Evolutionary conservation across 352 stramenopile species (phyloP).

Genomic region (Phytophthora sp.): DNA sequence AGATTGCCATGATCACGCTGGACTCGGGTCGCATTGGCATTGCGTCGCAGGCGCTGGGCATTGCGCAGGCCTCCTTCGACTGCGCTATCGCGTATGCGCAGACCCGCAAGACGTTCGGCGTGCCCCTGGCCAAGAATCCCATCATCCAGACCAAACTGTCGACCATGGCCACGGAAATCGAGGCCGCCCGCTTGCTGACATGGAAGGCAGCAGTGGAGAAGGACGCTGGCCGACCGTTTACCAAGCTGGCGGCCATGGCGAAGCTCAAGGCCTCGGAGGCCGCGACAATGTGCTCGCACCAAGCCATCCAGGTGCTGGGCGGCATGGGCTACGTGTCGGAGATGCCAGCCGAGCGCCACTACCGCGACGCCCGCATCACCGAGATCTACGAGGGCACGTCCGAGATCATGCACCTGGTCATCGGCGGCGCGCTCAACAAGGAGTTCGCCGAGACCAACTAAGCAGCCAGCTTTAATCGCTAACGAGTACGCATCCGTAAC

Average conservation of each 20-base stretch:
- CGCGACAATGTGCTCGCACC: slow-evolving; percentile 95
- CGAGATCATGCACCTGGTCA: slow-evolving; percentile 97
- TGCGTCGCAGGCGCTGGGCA: slow-evolving; percentile 95
- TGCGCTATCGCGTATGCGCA: slow-evolving; percentile 96
- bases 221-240: slow-evolving; percentile 90
- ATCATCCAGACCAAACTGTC: slow-evolving; percentile 94
- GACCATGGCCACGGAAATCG: slow-evolving; percentile 93
- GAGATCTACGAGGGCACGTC: slow-evolving; percentile 98
- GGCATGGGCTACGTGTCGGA: slow-evolving; percentile 97
- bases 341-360: slow-evolving; percentile 97
- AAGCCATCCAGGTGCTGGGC: slow-evolving; percentile 96
- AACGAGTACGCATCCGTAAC: not conserved
- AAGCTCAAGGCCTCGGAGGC: slow-evolving; percentile 96
- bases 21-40: slow-evolving; percentile 96
- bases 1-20: slow-evolving; percentile 93
- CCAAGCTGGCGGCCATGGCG: slow-evolving; percentile 95
- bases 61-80: slow-evolving; percentile 96
- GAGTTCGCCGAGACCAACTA: slow-evolving; percentile 88
- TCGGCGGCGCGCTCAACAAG: slow-evolving; percentile 96
- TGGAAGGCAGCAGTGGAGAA: slow-evolving; percentile 94
- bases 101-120: slow-evolving; percentile 94
- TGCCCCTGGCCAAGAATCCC: slow-evolving; percentile 90
- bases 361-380: slow-evolving; percentile 97
- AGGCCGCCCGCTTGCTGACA: slow-evolving; percentile 93
- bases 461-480: not conserved